Conservation (phyloP, 768 basidiomycete species). For the Fomitopsis pulvina region DNA sequence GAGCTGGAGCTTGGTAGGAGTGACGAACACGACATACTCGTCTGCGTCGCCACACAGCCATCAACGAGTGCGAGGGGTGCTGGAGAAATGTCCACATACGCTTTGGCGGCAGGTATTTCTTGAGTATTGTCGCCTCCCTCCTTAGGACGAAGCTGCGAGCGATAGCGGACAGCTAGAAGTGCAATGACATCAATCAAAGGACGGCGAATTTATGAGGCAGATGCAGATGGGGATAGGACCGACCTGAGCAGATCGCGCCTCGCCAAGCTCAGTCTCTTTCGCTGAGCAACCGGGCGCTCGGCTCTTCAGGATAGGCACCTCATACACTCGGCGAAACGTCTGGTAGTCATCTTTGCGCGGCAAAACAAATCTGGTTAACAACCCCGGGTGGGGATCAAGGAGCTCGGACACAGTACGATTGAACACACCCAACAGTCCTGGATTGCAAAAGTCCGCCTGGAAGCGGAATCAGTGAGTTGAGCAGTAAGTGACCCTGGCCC, state of each 20-base stretch:
- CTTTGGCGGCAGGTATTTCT: slow-evolving; percentile 87
- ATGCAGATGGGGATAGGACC: neutral
- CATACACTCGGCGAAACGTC: slow-evolving; percentile 77
- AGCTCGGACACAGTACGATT: too few relatives aligned
- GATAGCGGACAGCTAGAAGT: slow-evolving; percentile 55
- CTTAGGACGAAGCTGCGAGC: slow-evolving; percentile 87
- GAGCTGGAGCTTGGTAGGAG: slow-evolving; percentile 79
- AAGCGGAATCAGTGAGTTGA: neutral
- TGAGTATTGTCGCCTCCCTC: slow-evolving; percentile 76
- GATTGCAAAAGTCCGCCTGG: slow-evolving; percentile 91
- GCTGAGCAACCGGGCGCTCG: slow-evolving; percentile 67
- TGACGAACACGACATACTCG: slow-evolving; percentile 97
- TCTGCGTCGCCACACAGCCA: slow-evolving; percentile 38
- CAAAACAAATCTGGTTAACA: too few relatives aligned
- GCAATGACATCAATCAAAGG: too few relatives aligned
- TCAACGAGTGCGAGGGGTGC: neutral
- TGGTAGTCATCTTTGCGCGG: slow-evolving; percentile 80
- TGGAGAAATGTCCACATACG: slow-evolving; percentile 39
- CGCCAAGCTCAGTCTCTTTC: slow-evolving; percentile 73
- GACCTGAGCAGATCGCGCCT: slow-evolving; percentile 74
- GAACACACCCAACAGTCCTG: slow-evolving; percentile 69
- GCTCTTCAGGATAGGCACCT: slow-evolving; percentile 80
- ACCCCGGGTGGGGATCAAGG: too few relatives aligned
- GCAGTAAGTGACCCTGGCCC: neutral
- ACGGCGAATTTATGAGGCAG: too few relatives aligned